Conservation (phyloP, 2,329 filamentous ascomycete species). For the Penicillium sp. region DNA sequence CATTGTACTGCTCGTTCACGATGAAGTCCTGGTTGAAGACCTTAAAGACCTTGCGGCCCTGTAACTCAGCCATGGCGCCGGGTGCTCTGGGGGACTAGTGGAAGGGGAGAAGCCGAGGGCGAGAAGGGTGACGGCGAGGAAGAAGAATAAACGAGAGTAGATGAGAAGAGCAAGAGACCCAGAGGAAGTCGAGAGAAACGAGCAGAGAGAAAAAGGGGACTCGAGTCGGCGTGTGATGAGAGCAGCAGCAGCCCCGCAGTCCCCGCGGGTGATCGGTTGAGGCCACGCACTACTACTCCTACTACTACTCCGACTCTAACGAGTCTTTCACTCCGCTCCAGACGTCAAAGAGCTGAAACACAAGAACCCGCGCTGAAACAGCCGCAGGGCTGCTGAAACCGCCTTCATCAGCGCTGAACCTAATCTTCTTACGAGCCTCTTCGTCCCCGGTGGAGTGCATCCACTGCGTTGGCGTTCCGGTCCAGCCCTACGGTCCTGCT, state of each 20-base stretch:
- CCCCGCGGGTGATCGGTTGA: slow-evolving; percentile 23
- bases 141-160: slow-evolving; percentile 3
- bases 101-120: slow-evolving; percentile 2
- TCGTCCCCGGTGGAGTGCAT: no score
- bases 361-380: no score
- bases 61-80: slow-evolving; percentile 57
- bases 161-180: slow-evolving; percentile 2
- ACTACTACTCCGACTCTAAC: no score
- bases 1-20: slow-evolving; percentile 95
- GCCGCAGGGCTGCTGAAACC: no score
- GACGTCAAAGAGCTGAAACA: no score
- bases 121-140: slow-evolving; percentile 3
- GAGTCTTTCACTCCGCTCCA: no score
- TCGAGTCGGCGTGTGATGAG: slow-evolving; percentile 20
- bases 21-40: slow-evolving; percentile 99
- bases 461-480: no score
- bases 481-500: no score
- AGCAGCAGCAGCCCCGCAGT: slow-evolving; percentile 26
- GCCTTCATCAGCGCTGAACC: no score
- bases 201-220: slow-evolving; percentile 12
- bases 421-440: no score
- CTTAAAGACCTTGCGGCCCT: slow-evolving; percentile 90
- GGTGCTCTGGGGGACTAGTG: slow-evolving; percentile 3
- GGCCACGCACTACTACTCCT: no score
- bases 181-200: slow-evolving; percentile 8